Evolutionary conservation across 2,329 filamentous ascomycete genomes (phyloP).

Genomic region (Chrysosporium keratinophilum): DNA sequence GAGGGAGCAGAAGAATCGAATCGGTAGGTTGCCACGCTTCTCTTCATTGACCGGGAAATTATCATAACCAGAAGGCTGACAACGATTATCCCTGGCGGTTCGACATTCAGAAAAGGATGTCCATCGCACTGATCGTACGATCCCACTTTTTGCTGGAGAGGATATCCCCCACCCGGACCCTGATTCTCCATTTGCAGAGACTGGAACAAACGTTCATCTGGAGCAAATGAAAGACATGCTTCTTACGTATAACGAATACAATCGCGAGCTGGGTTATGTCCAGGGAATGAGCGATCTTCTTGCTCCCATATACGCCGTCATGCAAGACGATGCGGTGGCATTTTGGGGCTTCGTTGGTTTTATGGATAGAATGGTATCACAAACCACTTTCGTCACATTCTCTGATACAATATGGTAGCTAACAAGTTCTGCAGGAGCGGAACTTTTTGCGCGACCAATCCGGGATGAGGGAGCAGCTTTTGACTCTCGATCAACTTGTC

Average conservation of each 20-base stretch:
- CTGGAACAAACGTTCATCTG: slow-evolving; percentile 90
- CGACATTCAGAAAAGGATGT: slow-evolving; percentile 82
- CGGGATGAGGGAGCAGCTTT: slow-evolving; percentile 85
- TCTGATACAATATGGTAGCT: not conserved
- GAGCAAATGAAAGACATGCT: slow-evolving; percentile 99
- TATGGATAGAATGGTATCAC: slow-evolving; percentile 77
- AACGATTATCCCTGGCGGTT: slow-evolving; percentile 45
- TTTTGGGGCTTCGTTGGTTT: slow-evolving; percentile 96
- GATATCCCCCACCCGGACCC: slow-evolving; percentile 95
- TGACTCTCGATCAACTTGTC: slow-evolving; percentile 85
- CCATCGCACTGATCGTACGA: slow-evolving; percentile 86
- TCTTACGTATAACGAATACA: slow-evolving; percentile 96
- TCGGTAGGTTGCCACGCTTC: slow-evolving; percentile 51
- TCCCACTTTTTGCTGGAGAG: slow-evolving; percentile 92
- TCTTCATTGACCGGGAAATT: not conserved
- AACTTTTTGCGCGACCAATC: slow-evolving; percentile 95
- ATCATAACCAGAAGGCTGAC: slow-evolving; percentile 20
- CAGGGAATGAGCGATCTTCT: slow-evolving; percentile 98
- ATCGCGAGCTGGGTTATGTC: slow-evolving; percentile 88
- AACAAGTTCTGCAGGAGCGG: slow-evolving; percentile 49
- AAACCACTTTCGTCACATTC: not conserved
- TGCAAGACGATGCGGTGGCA: slow-evolving; percentile 92
- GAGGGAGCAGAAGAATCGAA: slow-evolving; percentile 85
- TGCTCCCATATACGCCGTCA: slow-evolving; percentile 88
- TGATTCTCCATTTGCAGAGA: slow-evolving; percentile 83